Conservation (phyloP, 2,329 filamentous ascomycete genomes). For the Botryotinia globosa region DNA sequence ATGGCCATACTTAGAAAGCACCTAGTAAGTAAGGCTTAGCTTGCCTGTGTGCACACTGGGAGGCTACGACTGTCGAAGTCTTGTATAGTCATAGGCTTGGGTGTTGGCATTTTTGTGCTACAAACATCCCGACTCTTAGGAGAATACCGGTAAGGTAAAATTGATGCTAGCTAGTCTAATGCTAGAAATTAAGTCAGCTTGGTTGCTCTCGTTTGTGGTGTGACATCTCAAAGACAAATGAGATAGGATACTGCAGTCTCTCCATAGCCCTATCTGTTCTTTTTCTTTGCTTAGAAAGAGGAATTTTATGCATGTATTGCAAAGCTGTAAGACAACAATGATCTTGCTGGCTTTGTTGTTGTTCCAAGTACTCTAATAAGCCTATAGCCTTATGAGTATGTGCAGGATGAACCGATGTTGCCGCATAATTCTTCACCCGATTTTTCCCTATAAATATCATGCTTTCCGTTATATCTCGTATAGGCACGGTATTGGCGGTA, state of each 20-base stretch:
- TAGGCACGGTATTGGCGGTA: not conserved
- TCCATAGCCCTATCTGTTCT: not conserved
- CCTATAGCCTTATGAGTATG: not conserved
- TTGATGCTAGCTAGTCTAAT: not conserved
- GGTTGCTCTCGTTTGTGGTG: not conserved
- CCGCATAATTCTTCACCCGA: conserved; percentile 1
- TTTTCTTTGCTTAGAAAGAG: not conserved
- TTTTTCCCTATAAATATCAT: not conserved
- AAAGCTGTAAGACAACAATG: not conserved
- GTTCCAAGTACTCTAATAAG: conserved; percentile 1
- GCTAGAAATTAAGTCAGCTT: not conserved
- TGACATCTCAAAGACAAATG: not conserved
- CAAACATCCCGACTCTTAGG: not conserved
- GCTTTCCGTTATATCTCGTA: not conserved
- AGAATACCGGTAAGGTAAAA: not conserved
- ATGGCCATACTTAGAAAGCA: not conserved
- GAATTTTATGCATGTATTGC: not conserved
- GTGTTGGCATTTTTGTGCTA: not conserved
- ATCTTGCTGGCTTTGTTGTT: not conserved
- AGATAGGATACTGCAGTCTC: not conserved
- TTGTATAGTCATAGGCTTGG: not conserved
- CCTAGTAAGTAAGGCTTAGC: conserved; percentile 13
- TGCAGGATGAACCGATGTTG: not conserved
- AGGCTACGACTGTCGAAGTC: not conserved
- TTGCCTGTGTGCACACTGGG: not conserved